Evolutionary conservation across 2,329 filamentous ascomycete genomes (phyloP), one percentile per base, ranked within the genome.

Genomic region (Ascocoryne sarcoides): DNA sequence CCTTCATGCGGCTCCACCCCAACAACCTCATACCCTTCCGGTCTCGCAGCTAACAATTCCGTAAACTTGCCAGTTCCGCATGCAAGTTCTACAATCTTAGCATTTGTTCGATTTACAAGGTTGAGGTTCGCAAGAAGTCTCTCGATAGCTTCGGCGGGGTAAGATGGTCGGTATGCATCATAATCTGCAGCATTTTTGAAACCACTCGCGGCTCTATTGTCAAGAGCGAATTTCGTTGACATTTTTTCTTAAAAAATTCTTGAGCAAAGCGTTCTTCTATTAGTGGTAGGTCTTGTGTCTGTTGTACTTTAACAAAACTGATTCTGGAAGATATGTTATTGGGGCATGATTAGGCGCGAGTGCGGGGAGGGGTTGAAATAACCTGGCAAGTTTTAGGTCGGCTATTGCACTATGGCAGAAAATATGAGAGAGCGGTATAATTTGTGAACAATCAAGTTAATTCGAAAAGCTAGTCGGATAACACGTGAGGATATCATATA

Each of bases 41-140:
- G 63, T 20, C 79, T 65, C 10, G 59, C 63, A 5, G 75, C 73
- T 23, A 87, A 65, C 14, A 70, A 51, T 57, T 80, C 75, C 0
- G 81, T 84, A 53, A 84, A 79, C 54, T 84, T 84, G 18, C 82
- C 82, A 1, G 80, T 84, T 0, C 81, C 80, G 3, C 79, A 76
- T 1, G 72, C 81, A 14, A 85, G 64, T 56, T 85, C 81, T 17
- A 84, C 58, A 30, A 84, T 61, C 32, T 61, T 68, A 10, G 70
- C 70, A 33, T 65, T 62, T 5, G 60, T 37, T 14, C 65, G 53
- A 18, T 65, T 67, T 19, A 65, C 61, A 7, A 85, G 58, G 4
- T 65, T 61, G n/a, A 82, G 63, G 36, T 69, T 65, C 12, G 57
- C 51, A 3, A 88, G 69, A 14, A 88, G 70, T 26, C 63, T 60